These are phyloP conservation scores for Saitozyma podzolica DNA, from an alignment of 768 basidiomycete species.

Conservation along the genomic window DNA sequence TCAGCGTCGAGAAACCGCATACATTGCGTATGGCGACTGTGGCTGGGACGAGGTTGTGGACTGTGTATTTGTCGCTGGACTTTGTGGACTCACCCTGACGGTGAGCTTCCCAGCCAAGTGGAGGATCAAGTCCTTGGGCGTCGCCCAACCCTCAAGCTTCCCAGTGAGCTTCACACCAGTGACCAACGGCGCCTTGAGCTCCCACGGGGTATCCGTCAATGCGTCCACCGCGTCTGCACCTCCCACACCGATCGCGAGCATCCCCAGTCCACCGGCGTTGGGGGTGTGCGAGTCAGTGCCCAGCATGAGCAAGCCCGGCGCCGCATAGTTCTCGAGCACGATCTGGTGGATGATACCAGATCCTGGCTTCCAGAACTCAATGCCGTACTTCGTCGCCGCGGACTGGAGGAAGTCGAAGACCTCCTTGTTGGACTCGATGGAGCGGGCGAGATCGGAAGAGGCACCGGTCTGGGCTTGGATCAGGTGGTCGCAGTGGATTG, in stretches of 20 bases:
- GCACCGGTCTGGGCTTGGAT: constrained; percentile 93
- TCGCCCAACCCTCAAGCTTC: constrained; percentile 82
- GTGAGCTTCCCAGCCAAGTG: constrained; percentile 92
- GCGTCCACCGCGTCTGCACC: constrained; percentile 94
- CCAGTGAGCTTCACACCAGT: constrained; percentile 83
- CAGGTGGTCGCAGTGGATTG: constrained; percentile 95
- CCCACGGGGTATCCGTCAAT: constrained; percentile 98
- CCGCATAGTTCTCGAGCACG: constrained; percentile 95
- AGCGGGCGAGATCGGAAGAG: constrained; percentile 69
- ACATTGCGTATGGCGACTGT: neutral
- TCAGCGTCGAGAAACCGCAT: neutral
- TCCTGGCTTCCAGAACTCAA: constrained; percentile 97
- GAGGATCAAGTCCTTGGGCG: constrained; percentile 93
- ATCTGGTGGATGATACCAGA: constrained; percentile 85
- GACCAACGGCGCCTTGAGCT: constrained; percentile 84
- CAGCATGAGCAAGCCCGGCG: constrained; percentile 86
- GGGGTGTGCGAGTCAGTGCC: constrained; percentile 90
- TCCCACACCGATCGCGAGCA: constrained; percentile 98
- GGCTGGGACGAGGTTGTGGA: neutral
- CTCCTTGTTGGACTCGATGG: constrained; percentile 85
- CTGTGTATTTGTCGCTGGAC: too few species aligned
- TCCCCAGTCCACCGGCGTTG: constrained; percentile 93
- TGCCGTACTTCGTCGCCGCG: constrained; percentile 67
- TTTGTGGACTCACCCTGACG: constrained; percentile 67
- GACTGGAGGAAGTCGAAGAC: constrained; percentile 97